Conservation (phyloP, 2,329 filamentous ascomycete species). For the Westerdykella aurantiaca region DNA sequence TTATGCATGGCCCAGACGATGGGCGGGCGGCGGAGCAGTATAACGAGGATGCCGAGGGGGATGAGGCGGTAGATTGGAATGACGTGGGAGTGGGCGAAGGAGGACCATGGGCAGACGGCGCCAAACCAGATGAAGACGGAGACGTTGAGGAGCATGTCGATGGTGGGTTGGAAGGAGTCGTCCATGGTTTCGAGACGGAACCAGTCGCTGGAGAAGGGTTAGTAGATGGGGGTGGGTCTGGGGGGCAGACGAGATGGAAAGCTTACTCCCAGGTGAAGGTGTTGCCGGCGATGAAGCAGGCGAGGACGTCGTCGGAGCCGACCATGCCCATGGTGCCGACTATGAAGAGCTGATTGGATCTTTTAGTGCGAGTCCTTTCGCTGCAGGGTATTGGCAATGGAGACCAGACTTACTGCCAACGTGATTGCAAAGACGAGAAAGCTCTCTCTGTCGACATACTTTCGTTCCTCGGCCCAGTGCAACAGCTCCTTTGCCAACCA, state of each 20-base stretch:
- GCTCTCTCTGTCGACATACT: slow-evolving; percentile 79
- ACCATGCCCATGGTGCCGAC: slow-evolving; percentile 81
- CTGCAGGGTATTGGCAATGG: not conserved
- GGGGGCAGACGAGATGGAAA: not conserved
- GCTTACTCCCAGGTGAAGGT: slow-evolving; percentile 76
- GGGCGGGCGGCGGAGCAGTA: slow-evolving; percentile 72
- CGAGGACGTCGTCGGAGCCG: slow-evolving; percentile 82
- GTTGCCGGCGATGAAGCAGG: slow-evolving; percentile 89
- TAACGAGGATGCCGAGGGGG: slow-evolving; percentile 65
- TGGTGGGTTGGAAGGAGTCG: slow-evolving; percentile 87
- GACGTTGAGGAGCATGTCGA: slow-evolving; percentile 91
- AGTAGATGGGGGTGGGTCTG: not conserved
- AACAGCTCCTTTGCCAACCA: slow-evolving; percentile 77
- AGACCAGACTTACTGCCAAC: slow-evolving; percentile 55
- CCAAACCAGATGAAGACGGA: slow-evolving; percentile 88
- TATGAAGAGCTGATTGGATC: slow-evolving; percentile 61
- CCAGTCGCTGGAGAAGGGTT: slow-evolving; percentile 57
- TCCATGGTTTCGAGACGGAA: slow-evolving; percentile 84
- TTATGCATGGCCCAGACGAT: slow-evolving; percentile 69
- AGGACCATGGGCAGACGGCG: slow-evolving; percentile 73
- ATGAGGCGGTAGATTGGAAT: slow-evolving; percentile 71
- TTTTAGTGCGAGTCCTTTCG: not conserved
- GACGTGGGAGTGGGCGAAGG: slow-evolving; percentile 61
- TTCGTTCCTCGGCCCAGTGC: slow-evolving; percentile 75
- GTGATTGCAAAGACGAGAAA: slow-evolving; percentile 84